Base-by-base conservation (phyloP, 176 grass and related monocot species). In the Otatea glauca region DNA sequence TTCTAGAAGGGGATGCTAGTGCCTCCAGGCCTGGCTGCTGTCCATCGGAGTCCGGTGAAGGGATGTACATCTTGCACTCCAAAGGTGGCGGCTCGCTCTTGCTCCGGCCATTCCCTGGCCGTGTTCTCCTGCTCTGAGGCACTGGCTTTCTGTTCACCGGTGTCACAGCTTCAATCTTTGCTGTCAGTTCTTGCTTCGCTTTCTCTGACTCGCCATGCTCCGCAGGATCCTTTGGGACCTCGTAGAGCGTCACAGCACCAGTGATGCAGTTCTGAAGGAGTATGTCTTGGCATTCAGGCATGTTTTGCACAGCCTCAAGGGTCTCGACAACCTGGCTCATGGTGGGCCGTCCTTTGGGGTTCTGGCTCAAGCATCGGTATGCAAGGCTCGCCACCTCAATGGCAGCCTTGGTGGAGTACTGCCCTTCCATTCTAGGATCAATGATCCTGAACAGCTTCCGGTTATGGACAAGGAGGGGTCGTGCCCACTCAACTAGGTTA, bases 401-500 rank as follows among this genome's bases (percentile, higher is more conserved):
- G 48, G 91, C 89, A 27, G 90, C 88, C 61, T 92, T 91, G 37
- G 82, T 86, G 13, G 93, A 95, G 83, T 98, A 98, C 10, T 98
- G 93, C 14, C 91, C 89, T 86, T 95, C 91, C 88, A 98, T 92
- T 87, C 96, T 91, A 44, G 91, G 96, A 49, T 98, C 96, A 5
- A 95, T 95, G 86, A 95, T 95, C 60, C 85, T 89, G 62, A 98
- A 93, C 6, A 98, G 76, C 74, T 94, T 95, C 70, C 93, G 79
- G 61, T 88, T 93, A 75, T 95, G 96, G 23, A 98, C 87, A 3
- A 98, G 90, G 35, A 98, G 88, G 11, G 96, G 93, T 7, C 96
- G 93, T 83, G 93, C 89, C 96, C 96, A 98, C 73, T 95, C 96
- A 51, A 98, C 93, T 25, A 98, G 86, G 77, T 98, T 95, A 70